Percentiles rank a stretch among this genome's conserved stretches.
Evolutionary conservation across 108 stramenopile species (phyloP).

Genomic region (Seminavis robusta): DNA sequence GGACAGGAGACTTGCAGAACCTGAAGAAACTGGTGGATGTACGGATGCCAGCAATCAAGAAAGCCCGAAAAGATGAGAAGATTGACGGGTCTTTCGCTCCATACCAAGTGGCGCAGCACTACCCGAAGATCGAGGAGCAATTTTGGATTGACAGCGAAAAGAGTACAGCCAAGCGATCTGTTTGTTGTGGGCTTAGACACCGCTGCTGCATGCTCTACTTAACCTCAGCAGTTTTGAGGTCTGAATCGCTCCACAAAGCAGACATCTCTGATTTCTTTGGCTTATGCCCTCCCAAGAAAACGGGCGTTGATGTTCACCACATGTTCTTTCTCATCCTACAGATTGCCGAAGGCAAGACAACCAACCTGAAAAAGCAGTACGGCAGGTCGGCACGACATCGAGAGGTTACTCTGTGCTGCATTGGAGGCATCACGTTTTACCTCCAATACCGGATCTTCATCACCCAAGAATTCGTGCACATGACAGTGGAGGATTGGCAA

Average conservation of each 20-base stretch:
- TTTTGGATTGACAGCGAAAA: too few relatives aligned
- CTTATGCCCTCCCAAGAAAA: neutral
- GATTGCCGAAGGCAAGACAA: neutral
- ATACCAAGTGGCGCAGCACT: too few relatives aligned
- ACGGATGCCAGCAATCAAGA: too few relatives aligned
- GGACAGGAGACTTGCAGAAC: too few relatives aligned
- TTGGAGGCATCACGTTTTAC: slow-evolving; percentile 4
- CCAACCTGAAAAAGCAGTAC: neutral
- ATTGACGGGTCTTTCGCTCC: too few relatives aligned
- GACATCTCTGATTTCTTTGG: slow-evolving; percentile 5
- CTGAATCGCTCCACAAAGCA: slow-evolving; percentile 3
- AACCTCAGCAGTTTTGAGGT: neutral
- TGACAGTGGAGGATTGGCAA: neutral
- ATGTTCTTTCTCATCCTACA: neutral
- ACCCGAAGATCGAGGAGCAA: too few relatives aligned
- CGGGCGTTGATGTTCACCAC: neutral
- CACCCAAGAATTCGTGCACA: neutral
- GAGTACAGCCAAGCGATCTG: too few relatives aligned
- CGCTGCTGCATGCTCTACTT: neutral
- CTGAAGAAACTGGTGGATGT: too few relatives aligned
- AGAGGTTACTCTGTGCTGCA: slow-evolving; percentile 1
- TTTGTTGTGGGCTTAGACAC: too few relatives aligned
- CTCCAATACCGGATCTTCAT: neutral
- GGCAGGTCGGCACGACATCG: slow-evolving; percentile 2
- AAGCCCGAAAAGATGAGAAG: too few relatives aligned